Percentiles rank a stretch among this genome's conserved stretches.
Conservation (phyloP, 768 basidiomycete species). For the Zangia roseola region DNA sequence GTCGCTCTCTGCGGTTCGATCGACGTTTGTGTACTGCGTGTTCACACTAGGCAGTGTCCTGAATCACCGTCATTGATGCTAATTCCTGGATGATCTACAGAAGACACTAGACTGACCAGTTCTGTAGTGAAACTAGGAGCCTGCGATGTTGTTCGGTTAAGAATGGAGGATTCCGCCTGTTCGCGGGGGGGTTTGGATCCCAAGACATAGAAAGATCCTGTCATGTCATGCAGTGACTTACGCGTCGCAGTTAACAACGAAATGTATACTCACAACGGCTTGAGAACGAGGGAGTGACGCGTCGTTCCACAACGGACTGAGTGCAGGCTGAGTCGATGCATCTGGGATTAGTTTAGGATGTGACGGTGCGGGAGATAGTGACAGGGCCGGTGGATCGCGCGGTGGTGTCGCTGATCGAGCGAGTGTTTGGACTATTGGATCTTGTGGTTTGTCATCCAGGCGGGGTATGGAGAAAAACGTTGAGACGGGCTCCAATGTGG, state of each 20-base stretch:
- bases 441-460: constrained; percentile 72
- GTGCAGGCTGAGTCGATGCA: neutral
- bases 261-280: constrained; percentile 13
- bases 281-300: constrained; percentile 2
- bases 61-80: constrained; percentile 6
- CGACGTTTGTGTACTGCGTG: constrained; percentile 36
- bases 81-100: neutral
- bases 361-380: neutral
- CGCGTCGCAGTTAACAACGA: neutral
- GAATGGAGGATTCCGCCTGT: constrained; percentile 48
- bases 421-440: constrained; percentile 63
- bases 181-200: constrained; percentile 47
- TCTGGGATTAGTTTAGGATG: neutral
- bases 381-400: neutral
- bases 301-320: constrained; percentile 21
- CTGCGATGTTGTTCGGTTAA: constrained; percentile 63
- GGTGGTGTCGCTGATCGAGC: neutral
- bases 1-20: constrained; percentile 47
- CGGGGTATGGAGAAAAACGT: constrained; percentile 60
- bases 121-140: constrained; percentile 54
- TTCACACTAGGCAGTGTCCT: constrained; percentile 52
- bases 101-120: constrained; percentile 45
- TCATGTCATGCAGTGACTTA: constrained; percentile 4
- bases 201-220: constrained; percentile 60
- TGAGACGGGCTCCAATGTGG: constrained; percentile 38